Conservation (phyloP, 805 yeast species). For the Cyberlindnera suaveolens region DNA sequence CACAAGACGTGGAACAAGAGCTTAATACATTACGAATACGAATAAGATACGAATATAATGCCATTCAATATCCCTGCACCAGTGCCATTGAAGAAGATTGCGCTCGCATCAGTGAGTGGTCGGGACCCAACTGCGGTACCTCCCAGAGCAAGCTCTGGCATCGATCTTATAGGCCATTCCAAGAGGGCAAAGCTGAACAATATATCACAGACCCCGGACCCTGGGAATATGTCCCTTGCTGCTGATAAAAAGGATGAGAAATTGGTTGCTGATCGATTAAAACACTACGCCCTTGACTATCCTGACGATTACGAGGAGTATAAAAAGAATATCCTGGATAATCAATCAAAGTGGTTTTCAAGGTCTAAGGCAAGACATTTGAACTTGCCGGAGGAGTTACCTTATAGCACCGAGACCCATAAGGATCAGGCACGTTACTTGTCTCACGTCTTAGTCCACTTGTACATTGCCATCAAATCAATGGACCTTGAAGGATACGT, state of each 20-base stretch:
- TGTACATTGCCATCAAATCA: slow-evolving; percentile 71
- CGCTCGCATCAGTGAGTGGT: slow-evolving; percentile 1
- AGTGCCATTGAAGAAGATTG: slow-evolving; percentile 17
- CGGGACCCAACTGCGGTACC: slow-evolving; percentile 1
- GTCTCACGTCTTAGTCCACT: slow-evolving; percentile 70
- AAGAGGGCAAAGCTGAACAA: slow-evolving; percentile 5
- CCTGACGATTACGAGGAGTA: slow-evolving; percentile 36
- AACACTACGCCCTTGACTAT: slow-evolving; percentile 45
- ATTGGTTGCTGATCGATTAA: slow-evolving; percentile 25
- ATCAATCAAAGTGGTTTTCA: slow-evolving; percentile 34
- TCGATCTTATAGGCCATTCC: slow-evolving; percentile 6
- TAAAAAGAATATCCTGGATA: slow-evolving; percentile 24
- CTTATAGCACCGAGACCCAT: slow-evolving; percentile 67
- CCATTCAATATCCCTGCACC: slow-evolving; percentile 18
- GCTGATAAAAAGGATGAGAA: slow-evolving; percentile 14
- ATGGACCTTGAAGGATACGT: slow-evolving; percentile 69
- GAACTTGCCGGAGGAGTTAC: slow-evolving; percentile 40
- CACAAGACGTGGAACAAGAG: too few species aligned
- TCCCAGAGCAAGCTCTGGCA: slow-evolving; percentile 14
- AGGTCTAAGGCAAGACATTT: slow-evolving; percentile 29
- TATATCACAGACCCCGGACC: slow-evolving; percentile 23
- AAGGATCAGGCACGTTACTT: slow-evolving; percentile 67
- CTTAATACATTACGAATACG: not conserved
- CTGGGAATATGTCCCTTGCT: slow-evolving; percentile 6
- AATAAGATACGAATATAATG: not conserved